Evolutionary conservation across 108 stramenopile species (phyloP), one percentile per base, ranked within the genome.

Genomic region (Hondaea fermentalgiana): DNA sequence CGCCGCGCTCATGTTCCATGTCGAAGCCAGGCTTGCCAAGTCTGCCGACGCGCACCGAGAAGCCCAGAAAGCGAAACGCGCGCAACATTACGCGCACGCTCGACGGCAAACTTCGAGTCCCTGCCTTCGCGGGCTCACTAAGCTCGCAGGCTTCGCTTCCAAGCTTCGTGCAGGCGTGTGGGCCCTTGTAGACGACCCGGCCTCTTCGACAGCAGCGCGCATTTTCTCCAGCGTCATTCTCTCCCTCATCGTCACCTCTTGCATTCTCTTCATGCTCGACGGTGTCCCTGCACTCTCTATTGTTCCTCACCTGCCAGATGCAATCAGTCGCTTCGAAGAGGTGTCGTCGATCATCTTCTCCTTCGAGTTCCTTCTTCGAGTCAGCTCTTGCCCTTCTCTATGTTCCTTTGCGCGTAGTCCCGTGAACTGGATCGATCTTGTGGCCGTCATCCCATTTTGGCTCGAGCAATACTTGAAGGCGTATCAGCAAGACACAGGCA

Each of bases 401-500:
- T 8, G 0, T 47, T 14, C 12, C 8, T 69, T 88, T 25, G 6
- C 16, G 44, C 17, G 21, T 3, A 35, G 60, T 55, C 47, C 64
- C 29, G 28, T 89, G 60, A 91, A 91, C 57, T 28, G 89, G 57
- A 55, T 91, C 58, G 91, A 91, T 44, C 28, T 91, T 19, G 71
- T 89, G 58, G 89, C 91, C 28, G 72, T 91, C 87, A 8, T 91
- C 29, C 91, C 91, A 19, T 91, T 72, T 35, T 91, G 53, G 43
- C 49, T 91, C 55, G 91, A 88, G 87, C n/a, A 47, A 16, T 83
- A 83, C 51, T 12, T 69, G 25, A 14, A 3, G 35, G 42, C 42
- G 17, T 42, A 28, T 17, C 21, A 17, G 10, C 14, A 69, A 10
- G 25, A 28, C 64, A 17, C 51, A 12, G 51, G 76, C 76, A 53